Percentiles rank a stretch among this genome's conserved stretches.
Evolutionary conservation across 768 basidiomycete genomes (phyloP).

Genomic region (Boletus coccyginus): DNA sequence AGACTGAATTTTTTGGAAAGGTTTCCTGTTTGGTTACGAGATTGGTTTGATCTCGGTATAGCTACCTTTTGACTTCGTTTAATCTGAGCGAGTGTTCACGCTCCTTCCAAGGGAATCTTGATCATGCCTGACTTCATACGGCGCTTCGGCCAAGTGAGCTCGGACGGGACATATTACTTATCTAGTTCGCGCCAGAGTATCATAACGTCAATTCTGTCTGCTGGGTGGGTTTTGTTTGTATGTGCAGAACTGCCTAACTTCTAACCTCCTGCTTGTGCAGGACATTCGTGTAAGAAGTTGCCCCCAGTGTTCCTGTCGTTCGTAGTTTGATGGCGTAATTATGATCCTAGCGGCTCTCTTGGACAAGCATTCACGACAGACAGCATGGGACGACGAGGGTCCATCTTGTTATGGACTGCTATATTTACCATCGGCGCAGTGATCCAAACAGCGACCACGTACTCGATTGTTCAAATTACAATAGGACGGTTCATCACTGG

Average conservation of each 20-base stretch:
- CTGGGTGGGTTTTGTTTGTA: constrained; percentile 1
- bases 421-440: constrained; percentile 15
- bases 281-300: constrained; percentile 11
- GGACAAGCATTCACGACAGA: too few species aligned
- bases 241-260: too few species aligned
- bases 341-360: too few species aligned
- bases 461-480: constrained; percentile 12
- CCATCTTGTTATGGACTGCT: constrained; percentile 10
- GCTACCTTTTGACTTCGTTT: background rate
- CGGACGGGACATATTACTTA: constrained; percentile 11
- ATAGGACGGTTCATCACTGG: constrained; percentile 13
- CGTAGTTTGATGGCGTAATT: background rate
- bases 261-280: background rate
- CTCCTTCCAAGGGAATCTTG: constrained; percentile 6
- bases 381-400: too few species aligned
- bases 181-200: constrained; percentile 19
- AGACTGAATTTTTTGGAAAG: constrained; percentile 6
- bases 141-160: constrained; percentile 10
- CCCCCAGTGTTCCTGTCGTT: too few species aligned
- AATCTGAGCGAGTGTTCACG: background rate
- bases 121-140: constrained; percentile 16
- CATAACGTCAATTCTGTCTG: constrained; percentile 16
- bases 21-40: constrained; percentile 16
- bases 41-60: constrained; percentile 16
- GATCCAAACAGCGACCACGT: constrained; percentile 12